phyloP scores from a whole-genome alignment of 2,329 filamentous ascomycete species.

The Aspergillus floridensis region DNA sequence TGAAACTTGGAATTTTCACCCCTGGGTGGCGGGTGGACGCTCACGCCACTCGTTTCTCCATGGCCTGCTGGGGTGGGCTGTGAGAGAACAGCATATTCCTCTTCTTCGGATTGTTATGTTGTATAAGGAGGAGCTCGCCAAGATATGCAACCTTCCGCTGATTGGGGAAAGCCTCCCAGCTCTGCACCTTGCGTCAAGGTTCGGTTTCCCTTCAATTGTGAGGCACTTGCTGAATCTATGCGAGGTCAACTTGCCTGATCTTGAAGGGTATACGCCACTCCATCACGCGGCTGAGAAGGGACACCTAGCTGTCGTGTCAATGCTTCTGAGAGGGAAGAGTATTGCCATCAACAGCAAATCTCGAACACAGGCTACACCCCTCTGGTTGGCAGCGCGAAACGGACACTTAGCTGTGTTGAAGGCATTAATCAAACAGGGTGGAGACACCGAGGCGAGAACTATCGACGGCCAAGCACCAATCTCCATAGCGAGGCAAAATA shows the following conservation, averaged over 20 bases:
- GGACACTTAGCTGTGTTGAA: background rate
- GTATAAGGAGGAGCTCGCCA: background rate
- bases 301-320: background rate
- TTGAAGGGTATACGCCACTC: background rate
- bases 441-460: background rate
- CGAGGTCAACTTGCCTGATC: background rate
- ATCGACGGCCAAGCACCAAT: background rate
- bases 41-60: constrained; percentile 17
- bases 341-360: background rate
- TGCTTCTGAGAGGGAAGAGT: background rate
- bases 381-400: constrained; percentile 8
- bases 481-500: background rate
- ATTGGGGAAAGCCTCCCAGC: constrained; percentile 19
- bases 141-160: constrained; percentile 19
- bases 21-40: constrained; percentile 19
- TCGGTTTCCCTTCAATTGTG: constrained; percentile 7
- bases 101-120: constrained; percentile 12
- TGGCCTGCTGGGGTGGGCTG: constrained; percentile 23
- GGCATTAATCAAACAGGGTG: background rate
- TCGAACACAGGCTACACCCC: background rate
- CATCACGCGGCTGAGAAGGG: constrained; percentile 8
- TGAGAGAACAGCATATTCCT: constrained; percentile 19
- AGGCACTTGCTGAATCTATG: background rate
- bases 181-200: constrained; percentile 19
- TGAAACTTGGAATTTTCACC: constrained; percentile 25